Percentiles rank a stretch among this genome's conserved stretches.
These are phyloP conservation scores for Pyrenula massariospora DNA, from an alignment of 495 filamentous ascomycete species.

Conservation along the genomic window DNA sequence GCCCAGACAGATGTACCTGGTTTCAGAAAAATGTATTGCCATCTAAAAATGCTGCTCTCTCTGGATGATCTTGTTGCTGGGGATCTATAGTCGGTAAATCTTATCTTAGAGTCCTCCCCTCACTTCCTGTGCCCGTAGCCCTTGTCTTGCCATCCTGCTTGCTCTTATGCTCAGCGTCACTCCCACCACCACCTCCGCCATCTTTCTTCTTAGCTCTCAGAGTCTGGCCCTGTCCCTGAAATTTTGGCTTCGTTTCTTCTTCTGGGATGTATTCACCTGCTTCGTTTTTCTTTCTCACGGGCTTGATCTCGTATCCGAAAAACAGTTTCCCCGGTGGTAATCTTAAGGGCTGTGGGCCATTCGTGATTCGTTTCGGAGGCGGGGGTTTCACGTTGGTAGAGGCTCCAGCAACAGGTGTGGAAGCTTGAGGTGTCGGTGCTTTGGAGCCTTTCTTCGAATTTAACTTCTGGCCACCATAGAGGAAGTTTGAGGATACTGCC, in stretches of 20 bases:
- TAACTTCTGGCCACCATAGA: conserved; percentile 61
- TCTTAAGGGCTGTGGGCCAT: conserved; percentile 79
- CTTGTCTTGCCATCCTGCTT: conserved; percentile 9
- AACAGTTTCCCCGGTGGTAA: conserved; percentile 84
- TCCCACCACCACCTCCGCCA: conserved; percentile 20
- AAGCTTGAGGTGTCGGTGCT: conserved; percentile 64
- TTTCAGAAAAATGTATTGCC: too few relatives aligned
- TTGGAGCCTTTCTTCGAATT: conserved; percentile 71
- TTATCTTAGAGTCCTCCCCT: not conserved
- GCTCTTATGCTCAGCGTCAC: conserved; percentile 12
- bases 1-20: too few relatives aligned
- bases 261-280: conserved; percentile 46
- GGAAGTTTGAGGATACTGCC: conserved; percentile 68
- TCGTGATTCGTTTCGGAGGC: conserved; percentile 34
- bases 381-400: conserved; percentile 46
- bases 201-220: conserved; percentile 54
- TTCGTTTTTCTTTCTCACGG: conserved; percentile 69
- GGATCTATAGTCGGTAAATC: too few relatives aligned
- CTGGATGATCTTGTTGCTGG: too few relatives aligned
- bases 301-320: conserved; percentile 88
- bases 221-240: conserved; percentile 84
- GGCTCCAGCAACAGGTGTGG: conserved; percentile 63
- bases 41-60: too few relatives aligned
- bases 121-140: not conserved
- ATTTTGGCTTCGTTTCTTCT: conserved; percentile 55